phyloP scores from a whole-genome alignment of 176 grass and related monocot genomes.

The Cenchrus americanus region DNA sequence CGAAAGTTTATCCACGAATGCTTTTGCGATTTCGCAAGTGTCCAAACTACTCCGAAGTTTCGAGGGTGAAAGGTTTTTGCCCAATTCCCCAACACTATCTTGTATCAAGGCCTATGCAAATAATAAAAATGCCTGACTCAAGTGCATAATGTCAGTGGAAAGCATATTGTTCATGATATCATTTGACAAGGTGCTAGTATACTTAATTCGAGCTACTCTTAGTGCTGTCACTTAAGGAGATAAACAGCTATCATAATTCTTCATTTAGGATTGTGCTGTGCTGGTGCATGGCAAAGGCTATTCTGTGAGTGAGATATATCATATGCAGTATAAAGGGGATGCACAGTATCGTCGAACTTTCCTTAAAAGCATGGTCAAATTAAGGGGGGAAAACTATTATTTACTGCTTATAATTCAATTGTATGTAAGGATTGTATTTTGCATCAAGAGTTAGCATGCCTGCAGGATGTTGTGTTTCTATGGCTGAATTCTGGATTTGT shows the following conservation, averaged over 20 bases:
- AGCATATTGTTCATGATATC: neutral
- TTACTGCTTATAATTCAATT: neutral
- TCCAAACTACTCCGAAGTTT: no score
- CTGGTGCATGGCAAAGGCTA: neutral
- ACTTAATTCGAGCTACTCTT: neutral
- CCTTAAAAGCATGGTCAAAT: neutral
- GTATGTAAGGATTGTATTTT: neutral
- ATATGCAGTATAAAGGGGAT: neutral
- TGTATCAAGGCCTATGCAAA: slow-evolving; percentile 11
- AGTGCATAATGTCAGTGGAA: neutral
- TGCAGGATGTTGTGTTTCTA: neutral
- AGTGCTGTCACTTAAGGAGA: neutral
- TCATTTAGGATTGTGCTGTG: neutral
- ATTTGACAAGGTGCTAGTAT: neutral
- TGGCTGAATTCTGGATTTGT: slow-evolving; percentile 4
- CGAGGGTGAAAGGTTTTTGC: no score
- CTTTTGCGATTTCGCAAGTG: no score
- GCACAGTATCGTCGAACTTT: neutral
- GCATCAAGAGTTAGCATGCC: neutral
- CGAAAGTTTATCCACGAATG: no score
- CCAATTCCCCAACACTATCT: no score
- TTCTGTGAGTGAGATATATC: neutral
- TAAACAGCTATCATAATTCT: slow-evolving; percentile 14
- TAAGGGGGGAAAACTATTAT: neutral
- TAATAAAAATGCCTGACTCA: neutral